Conservation (phyloP, 1,284 basidiomycete species). For the Lignosus rhinocerotis region DNA sequence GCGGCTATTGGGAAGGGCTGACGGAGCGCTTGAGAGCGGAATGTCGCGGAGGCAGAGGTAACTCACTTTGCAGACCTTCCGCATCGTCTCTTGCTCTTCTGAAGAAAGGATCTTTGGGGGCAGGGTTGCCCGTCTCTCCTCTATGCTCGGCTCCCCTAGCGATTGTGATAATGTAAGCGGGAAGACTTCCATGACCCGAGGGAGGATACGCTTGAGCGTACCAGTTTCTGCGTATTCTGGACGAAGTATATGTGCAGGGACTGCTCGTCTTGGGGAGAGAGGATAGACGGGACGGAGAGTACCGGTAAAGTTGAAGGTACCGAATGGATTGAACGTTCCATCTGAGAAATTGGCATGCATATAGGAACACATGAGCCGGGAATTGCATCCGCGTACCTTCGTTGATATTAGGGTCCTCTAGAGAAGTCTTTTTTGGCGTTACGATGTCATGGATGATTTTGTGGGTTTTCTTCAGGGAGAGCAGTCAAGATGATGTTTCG, state of each 20-base stretch:
- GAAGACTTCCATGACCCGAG: constrained; percentile 31
- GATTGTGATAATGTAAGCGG: constrained; percentile 22
- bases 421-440: constrained; percentile 40
- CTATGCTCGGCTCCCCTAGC: constrained; percentile 63
- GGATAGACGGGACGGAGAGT: constrained; percentile 75
- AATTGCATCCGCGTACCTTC: constrained; percentile 25
- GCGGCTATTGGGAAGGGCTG: constrained; percentile 11
- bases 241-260: constrained; percentile 74
- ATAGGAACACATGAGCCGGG: background rate
- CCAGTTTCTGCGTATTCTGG: constrained; percentile 82
- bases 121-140: constrained; percentile 58
- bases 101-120: constrained; percentile 62
- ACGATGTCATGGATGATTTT: constrained; percentile 73
- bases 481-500: constrained; percentile 3
- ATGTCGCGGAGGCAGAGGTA: constrained; percentile 14
- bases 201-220: constrained; percentile 39
- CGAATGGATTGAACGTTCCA: constrained; percentile 76
- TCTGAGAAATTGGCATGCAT: constrained; percentile 39
- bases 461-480: constrained; percentile 71
- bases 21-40: constrained; percentile 24
- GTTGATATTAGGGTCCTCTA: constrained; percentile 35
- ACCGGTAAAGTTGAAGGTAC: constrained; percentile 69
- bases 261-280: constrained; percentile 63
- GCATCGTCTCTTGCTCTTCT: constrained; percentile 81
- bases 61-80: constrained; percentile 70